Evolutionary conservation across 257 asterid genomes (phyloP).

Genomic region (Nicotiana undulata): DNA sequence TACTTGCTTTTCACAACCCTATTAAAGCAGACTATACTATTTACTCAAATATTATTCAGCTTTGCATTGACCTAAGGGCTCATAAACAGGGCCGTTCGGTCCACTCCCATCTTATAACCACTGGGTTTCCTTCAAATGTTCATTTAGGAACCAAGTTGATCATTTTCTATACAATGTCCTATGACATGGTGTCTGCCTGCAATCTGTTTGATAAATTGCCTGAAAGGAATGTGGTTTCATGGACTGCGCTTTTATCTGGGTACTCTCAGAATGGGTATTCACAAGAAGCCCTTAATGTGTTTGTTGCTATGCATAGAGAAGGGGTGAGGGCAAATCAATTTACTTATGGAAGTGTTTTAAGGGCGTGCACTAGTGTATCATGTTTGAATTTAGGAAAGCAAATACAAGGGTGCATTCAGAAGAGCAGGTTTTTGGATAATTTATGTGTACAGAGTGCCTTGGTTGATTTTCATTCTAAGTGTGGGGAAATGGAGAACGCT

Average conservation of each 20-base stretch:
- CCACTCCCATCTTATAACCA: constrained; percentile 28
- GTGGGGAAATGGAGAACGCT: constrained; percentile 49
- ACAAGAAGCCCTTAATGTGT: constrained; percentile 30
- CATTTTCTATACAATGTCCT: constrained; percentile 27
- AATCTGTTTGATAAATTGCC: constrained; percentile 35
- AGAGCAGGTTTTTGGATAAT: constrained; percentile 33
- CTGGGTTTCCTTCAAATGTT: constrained; percentile 19
- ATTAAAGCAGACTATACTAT: constrained; percentile 20
- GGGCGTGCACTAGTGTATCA: constrained; percentile 34
- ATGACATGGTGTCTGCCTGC: constrained; percentile 29
- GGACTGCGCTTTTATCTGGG: constrained; percentile 54
- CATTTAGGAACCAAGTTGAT: constrained; percentile 37
- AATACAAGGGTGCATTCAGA: constrained; percentile 43
- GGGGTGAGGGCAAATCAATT: constrained; percentile 52
- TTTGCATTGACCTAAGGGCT: constrained; percentile 29
- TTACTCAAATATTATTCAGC: constrained; percentile 36
- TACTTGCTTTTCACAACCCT: constrained; percentile 1
- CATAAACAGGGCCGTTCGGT: constrained; percentile 22
- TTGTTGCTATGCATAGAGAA: constrained; percentile 32
- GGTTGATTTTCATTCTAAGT: constrained; percentile 48
- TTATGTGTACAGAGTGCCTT: constrained; percentile 54
- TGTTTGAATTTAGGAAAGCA: constrained; percentile 38
- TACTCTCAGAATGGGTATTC: constrained; percentile 26
- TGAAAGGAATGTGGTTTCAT: constrained; percentile 36
- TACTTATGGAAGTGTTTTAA: constrained; percentile 46